Base-by-base conservation (phyloP, 2,329 filamentous ascomycete genomes). In the Fragosphaeria purpurea region DNA sequence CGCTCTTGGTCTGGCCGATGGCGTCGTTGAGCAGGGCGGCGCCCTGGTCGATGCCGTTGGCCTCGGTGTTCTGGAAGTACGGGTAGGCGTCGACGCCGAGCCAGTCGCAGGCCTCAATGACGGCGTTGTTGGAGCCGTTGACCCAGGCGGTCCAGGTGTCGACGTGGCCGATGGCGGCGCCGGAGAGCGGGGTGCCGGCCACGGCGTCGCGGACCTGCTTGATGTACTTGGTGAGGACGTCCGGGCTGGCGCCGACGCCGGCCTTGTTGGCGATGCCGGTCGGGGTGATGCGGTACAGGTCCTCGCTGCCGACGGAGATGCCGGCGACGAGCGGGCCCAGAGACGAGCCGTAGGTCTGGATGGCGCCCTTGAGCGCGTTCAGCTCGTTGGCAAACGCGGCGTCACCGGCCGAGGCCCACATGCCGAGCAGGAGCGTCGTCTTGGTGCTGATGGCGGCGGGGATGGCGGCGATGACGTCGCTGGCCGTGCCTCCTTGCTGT, bases 61-160 rank as follows among this genome's bases (percentile, higher is more conserved):
- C 59, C 64, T 79, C 72, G 53, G 80, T 83, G 60, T 74, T 76
- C 71, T 95, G 80, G 71, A 83, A 95, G 75, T 89, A 95, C 22
- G 77, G 87, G 77, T 93, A 94, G 13, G 83, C 85, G 63, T 95
- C 88, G 64, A 91, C 80, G 57, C 89, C 89, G 53, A 95, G 67
- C 76, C 82, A 95, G 72, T 95, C 88, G 55, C 75, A 70, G 41
- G 77, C 79, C 8, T 82, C 72, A 53, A 88, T 80, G 53, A 94
- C 80, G 41, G 75, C 79, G 46, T 69, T 67, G 76, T 91, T 94
- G 61, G 82, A 79, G 47, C 69, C 66, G 66, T 94, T 88, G 63
- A 80, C 80, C 74, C 81, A 90, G 48, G 79, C 80, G 38, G 83
- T 88, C 88, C 88, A 95, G 47, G 89, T 94, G 64, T 95, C 89